Percentiles rank a stretch among this genome's conserved stretches.
These are phyloP conservation scores for Trypanosoma scelopori DNA, from an alignment of 208 protist genomes.

Conservation along the genomic window DNA sequence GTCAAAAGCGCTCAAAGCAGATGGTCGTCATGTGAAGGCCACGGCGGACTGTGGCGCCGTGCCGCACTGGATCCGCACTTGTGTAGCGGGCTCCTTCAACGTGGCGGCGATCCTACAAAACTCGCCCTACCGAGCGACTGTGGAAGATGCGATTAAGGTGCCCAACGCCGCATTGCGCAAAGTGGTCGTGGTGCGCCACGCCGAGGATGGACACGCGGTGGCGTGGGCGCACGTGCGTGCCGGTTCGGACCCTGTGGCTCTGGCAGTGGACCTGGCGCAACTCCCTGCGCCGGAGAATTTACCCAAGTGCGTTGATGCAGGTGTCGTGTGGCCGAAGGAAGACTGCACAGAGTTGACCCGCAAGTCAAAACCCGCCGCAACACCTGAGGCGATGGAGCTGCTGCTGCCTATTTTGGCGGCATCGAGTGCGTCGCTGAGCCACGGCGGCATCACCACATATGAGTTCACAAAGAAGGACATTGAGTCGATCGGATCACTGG, in stretches of 20 bases:
- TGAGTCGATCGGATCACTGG: conserved; percentile 36
- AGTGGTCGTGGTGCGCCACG: conserved; percentile 42
- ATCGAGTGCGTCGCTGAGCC: conserved; percentile 31
- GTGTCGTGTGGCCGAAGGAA: conserved; percentile 72
- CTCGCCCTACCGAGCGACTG: conserved; percentile 41
- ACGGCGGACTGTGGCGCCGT: conserved; percentile 47
- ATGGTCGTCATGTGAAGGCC: conserved; percentile 56
- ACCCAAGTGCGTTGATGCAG: conserved; percentile 22
- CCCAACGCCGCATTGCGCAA: conserved; percentile 26
- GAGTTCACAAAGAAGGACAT: conserved; percentile 67
- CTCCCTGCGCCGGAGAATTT: conserved; percentile 28
- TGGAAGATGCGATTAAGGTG: conserved; percentile 51
- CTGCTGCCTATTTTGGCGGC: conserved; percentile 29
- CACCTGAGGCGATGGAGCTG: conserved; percentile 1
- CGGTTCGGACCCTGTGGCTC: conserved; percentile 30
- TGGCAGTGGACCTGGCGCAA: conserved; percentile 31
- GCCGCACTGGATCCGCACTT: conserved; percentile 58
- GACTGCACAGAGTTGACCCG: conserved; percentile 44
- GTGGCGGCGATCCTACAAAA: conserved; percentile 49
- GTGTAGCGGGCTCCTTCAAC: conserved; percentile 68
- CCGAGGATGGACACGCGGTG: conserved; percentile 29
- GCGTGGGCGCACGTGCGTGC: conserved; percentile 60
- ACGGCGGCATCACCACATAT: conserved; percentile 35
- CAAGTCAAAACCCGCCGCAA: conserved; percentile 30
- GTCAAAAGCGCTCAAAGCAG: conserved; percentile 46